Evolutionary conservation across 2,329 filamentous ascomycete species (phyloP).

Genomic region (Conoideocrella luteorostrata): DNA sequence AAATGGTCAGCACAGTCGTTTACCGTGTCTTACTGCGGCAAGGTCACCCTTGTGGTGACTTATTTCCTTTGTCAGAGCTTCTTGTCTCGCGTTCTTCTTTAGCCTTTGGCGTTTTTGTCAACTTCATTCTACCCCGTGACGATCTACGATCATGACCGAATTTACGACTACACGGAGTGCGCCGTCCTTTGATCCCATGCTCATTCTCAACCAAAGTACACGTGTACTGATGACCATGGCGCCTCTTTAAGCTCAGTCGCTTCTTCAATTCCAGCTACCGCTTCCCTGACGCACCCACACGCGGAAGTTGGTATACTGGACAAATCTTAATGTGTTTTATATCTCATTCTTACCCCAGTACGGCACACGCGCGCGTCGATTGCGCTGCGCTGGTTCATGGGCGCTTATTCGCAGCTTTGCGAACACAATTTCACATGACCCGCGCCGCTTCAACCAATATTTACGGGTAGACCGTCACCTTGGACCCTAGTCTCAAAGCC

Average conservation of each 20-base stretch:
- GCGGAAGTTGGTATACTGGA: constrained; percentile 8
- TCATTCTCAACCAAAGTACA: neutral
- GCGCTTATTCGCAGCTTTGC: constrained; percentile 8
- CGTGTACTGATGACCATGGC: neutral
- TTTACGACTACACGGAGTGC: constrained; percentile 5
- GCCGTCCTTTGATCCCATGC: neutral
- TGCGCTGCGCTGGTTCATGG: constrained; percentile 16
- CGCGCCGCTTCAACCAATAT: constrained; percentile 7
- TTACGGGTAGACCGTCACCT: constrained; percentile 14
- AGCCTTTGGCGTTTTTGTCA: neutral
- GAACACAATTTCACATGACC: constrained; percentile 7
- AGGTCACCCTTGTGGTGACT: neutral
- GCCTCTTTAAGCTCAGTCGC: neutral
- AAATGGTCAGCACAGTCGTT: neutral
- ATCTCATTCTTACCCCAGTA: constrained; percentile 17
- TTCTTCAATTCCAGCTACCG: neutral
- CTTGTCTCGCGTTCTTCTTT: neutral
- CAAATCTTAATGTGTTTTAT: constrained; percentile 13
- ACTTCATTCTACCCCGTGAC: constrained; percentile 9
- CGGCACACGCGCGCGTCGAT: constrained; percentile 22
- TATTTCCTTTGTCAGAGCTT: constrained; percentile 4
- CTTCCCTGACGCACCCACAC: constrained; percentile 3
- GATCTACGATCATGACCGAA: constrained; percentile 15
- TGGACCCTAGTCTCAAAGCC: neutral
- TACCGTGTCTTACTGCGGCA: neutral